A percentile compares a stretch with the other conserved stretches of the same genome.
Evolutionary conservation across 2,329 filamentous ascomycete species (phyloP).

Genomic region (Penicillium sp.): DNA sequence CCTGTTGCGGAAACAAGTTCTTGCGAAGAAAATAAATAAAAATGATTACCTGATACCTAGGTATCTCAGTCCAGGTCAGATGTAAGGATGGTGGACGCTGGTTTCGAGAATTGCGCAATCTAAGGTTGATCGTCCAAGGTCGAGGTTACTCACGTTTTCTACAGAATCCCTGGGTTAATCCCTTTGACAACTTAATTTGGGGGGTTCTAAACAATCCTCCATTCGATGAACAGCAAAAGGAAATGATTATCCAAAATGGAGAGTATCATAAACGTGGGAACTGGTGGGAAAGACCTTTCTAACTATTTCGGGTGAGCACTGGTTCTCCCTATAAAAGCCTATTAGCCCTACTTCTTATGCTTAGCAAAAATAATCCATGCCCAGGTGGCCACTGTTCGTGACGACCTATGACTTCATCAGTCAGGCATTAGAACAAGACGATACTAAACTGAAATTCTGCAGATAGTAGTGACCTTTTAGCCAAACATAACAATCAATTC

Average conservation of each 20-base stretch:
- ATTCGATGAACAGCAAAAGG: not conserved
- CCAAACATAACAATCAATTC: not conserved
- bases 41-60: not conserved
- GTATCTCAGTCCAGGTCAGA: not conserved
- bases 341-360: not conserved
- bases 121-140: not conserved
- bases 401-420: not conserved
- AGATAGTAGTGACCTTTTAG: not conserved
- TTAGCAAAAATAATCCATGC: too few species aligned
- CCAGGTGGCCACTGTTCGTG: too few species aligned
- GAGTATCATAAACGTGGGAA: not conserved
- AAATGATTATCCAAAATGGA: not conserved
- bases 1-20: not conserved
- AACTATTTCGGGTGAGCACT: not conserved
- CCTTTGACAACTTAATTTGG: not conserved
- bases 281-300: not conserved
- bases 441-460: too few species aligned
- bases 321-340: not conserved
- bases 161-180: not conserved
- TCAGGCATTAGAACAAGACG: not conserved
- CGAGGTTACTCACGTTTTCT: not conserved
- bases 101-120: not conserved
- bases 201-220: not conserved
- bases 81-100: not conserved
- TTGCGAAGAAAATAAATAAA: not conserved